These are phyloP conservation scores for Penicillium sclerotiorum DNA, from an alignment of 2,329 filamentous ascomycete genomes.

Conservation along the genomic window DNA sequence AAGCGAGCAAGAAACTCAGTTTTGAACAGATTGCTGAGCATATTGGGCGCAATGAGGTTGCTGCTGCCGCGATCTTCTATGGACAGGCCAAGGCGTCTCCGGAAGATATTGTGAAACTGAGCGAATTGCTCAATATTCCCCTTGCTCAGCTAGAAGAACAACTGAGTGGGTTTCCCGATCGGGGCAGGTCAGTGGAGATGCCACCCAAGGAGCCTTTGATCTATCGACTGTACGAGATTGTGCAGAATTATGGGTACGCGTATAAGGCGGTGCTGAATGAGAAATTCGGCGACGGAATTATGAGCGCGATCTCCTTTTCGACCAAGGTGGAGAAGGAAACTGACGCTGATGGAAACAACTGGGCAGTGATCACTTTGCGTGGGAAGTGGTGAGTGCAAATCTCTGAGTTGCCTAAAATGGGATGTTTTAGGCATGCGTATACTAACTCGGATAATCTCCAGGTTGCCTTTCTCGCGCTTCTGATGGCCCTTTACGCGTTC, in stretches of 20 bases:
- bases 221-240: conserved; percentile 89
- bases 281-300: conserved; percentile 92
- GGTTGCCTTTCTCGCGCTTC: conserved; percentile 52
- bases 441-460: conserved; percentile 22
- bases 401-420: not conserved
- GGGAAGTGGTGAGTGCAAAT: conserved; percentile 72
- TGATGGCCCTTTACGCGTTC: no score
- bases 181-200: conserved; percentile 78
- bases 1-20: conserved; percentile 71
- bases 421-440: not conserved
- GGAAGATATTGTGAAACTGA: conserved; percentile 70
- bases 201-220: conserved; percentile 83
- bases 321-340: conserved; percentile 94
- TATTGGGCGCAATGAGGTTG: conserved; percentile 79
- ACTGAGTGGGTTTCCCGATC: conserved; percentile 75
- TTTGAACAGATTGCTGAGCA: conserved; percentile 77
- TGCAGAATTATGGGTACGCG: conserved; percentile 95
- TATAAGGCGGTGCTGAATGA: conserved; percentile 96
- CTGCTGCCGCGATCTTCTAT: conserved; percentile 86
- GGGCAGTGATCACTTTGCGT: conserved; percentile 81
- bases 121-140: conserved; percentile 65
- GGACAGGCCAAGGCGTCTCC: conserved; percentile 75
- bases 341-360: conserved; percentile 76
- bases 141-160: conserved; percentile 60
- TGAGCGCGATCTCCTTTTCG: conserved; percentile 91